These are phyloP conservation scores for Ophiostoma australiae DNA, from an alignment of 2,329 filamentous ascomycete genomes.

Conservation along the genomic window DNA sequence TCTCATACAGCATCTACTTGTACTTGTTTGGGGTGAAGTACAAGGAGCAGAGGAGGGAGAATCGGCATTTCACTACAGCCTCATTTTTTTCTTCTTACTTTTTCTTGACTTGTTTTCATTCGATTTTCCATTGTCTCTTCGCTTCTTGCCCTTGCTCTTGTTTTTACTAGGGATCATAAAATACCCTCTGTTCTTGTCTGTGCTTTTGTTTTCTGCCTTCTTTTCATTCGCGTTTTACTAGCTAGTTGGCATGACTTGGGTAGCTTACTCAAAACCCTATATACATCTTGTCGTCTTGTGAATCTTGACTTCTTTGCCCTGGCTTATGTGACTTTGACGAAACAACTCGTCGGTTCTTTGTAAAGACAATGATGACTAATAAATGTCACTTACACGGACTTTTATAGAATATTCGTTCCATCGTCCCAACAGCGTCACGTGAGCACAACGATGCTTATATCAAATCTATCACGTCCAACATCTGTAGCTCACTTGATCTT, in stretches of 20 bases:
- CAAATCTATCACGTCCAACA: neutral
- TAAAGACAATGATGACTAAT: neutral
- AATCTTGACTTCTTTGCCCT: no score
- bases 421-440: no score
- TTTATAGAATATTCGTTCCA: no score
- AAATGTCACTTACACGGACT: neutral
- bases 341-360: no score
- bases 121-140: slow-evolving; percentile 10
- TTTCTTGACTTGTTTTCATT: neutral
- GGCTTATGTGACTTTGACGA: neutral
- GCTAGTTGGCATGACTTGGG: slow-evolving; percentile 8
- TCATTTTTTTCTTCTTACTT: neutral
- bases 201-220: neutral
- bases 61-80: neutral
- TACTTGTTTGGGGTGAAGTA: neutral
- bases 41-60: neutral
- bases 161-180: slow-evolving; percentile 8
- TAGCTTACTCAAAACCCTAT: slow-evolving; percentile 1
- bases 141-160: slow-evolving; percentile 13
- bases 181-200: slow-evolving; percentile 14
- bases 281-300: neutral
- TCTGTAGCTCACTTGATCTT: neutral
- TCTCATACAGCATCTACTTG: slow-evolving; percentile 4
- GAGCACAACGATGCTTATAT: neutral
- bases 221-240: neutral